Evolutionary conservation across 2,329 filamentous ascomycete species (phyloP).

Genomic region (Tolypocladium tropicale): DNA sequence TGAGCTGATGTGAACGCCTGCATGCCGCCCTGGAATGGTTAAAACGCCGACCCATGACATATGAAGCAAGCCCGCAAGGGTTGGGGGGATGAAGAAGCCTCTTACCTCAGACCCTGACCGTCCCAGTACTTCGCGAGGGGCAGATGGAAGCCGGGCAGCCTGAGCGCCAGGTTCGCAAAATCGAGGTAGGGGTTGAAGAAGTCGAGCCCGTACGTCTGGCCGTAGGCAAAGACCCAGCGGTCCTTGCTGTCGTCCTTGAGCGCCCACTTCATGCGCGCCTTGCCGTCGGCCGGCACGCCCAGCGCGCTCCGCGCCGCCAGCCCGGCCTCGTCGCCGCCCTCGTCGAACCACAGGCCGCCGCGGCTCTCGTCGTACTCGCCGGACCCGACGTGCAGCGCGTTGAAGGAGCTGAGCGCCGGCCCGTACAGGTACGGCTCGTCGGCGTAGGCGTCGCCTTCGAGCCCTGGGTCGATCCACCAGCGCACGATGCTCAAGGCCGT

Average conservation of each 20-base stretch:
- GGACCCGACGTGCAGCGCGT: conserved; percentile 58
- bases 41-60: conserved; percentile 4
- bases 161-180: conserved; percentile 63
- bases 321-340: conserved; percentile 53
- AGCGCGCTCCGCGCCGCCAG: conserved; percentile 30
- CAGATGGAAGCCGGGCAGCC: conserved; percentile 62
- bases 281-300: conserved; percentile 41
- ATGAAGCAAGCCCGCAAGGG: not conserved
- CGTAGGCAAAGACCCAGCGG: conserved; percentile 45
- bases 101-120: conserved; percentile 64
- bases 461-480: conserved; percentile 82
- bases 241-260: conserved; percentile 37
- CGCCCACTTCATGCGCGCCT: conserved; percentile 50
- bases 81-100: not conserved
- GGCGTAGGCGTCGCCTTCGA: conserved; percentile 83
- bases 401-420: conserved; percentile 69
- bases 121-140: conserved; percentile 73
- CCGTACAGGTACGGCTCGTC: conserved; percentile 83
- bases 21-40: conserved; percentile 16
- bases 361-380: conserved; percentile 34
- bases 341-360: conserved; percentile 48
- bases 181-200: conserved; percentile 93
- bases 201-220: conserved; percentile 41
- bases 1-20: conserved; percentile 71
- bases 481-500: conserved; percentile 78